Base-by-base conservation (phyloP, 2,329 filamentous ascomycete genomes). In the Botrytis porri region DNA sequence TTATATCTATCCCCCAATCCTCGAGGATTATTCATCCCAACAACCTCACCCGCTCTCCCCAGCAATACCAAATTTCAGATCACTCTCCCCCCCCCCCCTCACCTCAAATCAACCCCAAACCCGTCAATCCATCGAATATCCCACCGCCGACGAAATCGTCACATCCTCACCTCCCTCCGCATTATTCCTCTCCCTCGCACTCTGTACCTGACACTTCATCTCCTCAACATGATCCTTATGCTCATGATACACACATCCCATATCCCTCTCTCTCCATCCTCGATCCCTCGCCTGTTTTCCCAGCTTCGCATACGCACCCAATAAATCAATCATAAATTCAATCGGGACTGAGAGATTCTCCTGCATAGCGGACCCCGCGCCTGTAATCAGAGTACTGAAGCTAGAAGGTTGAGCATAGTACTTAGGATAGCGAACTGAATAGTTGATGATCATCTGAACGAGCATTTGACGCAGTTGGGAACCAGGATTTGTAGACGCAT, bases 301-400 rank as follows among this genome's bases (percentile, higher is more conserved):
- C 1, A 6, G 14, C 25, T n/a, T 39, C 35, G 32, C 45, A 39
- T 51, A 66, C 2, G 22, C 43, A 6, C 43, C 5, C 45, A 66
- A 39, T 2, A 66, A 4, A 39, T 66, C 45, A 25, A 10, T 18
- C 3, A 66, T 35, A 20, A 66, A 66, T 37, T 66, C 64, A 32
- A 66, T 54, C 8, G 64, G 32, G 4, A 66, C 45, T 1, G 43
- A 12, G 3, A 66, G 37, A 1, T 22, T 4, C 2, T 4, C 43
- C 14, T 18, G 7, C 4, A 22, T 20, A 1, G 4, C 22, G 0
- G 18, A 1, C 22, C 10, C 63, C 25, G 22, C 4, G 9, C 45
- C 64, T 0, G 32, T 16, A 0, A 66, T 35, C 8, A 66, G 9
- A 8, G 3, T 4, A 1, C 64, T 45, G 6, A 51, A 54, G 0